Evolutionary conservation across 2,329 filamentous ascomycete species (phyloP).

Genomic region (Hypoxylon rubiginosum): DNA sequence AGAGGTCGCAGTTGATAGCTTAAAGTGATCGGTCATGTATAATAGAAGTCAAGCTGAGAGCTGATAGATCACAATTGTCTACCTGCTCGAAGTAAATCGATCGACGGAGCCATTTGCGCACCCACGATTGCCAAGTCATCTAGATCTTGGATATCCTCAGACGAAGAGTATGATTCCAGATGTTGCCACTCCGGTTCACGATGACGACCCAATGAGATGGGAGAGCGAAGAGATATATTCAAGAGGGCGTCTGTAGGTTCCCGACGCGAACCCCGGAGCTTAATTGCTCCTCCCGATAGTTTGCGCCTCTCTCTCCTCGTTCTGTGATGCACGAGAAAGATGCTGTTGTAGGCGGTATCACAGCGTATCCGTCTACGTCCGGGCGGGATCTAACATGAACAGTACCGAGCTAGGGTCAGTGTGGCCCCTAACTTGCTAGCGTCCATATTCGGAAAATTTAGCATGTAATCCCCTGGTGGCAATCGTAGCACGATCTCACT

Average conservation of each 20-base stretch:
- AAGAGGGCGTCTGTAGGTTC: slow-evolving; percentile 24
- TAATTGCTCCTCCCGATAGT: slow-evolving; percentile 28
- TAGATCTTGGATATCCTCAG: slow-evolving; percentile 20
- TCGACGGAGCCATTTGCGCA: slow-evolving; percentile 12
- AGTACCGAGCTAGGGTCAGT: slow-evolving; percentile 3
- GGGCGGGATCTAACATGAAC: slow-evolving; percentile 23
- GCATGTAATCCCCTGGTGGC: neutral
- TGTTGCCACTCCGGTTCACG: slow-evolving; percentile 14
- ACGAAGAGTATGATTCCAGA: slow-evolving; percentile 3
- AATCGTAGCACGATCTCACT: slow-evolving; percentile 11
- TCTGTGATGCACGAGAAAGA: slow-evolving; percentile 20
- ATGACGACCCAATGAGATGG: slow-evolving; percentile 20
- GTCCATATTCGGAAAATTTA: slow-evolving; percentile 2
- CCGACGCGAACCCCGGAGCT: slow-evolving; percentile 36
- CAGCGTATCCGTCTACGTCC: slow-evolving; percentile 31
- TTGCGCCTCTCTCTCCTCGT: slow-evolving; percentile 18
- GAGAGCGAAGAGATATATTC: slow-evolving; percentile 1
- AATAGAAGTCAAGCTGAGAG: slow-evolving; percentile 17
- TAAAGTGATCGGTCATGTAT: slow-evolving; percentile 1
- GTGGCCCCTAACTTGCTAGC: slow-evolving; percentile 5
- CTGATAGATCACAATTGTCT: slow-evolving; percentile 17
- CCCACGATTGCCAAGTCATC: slow-evolving; percentile 5
- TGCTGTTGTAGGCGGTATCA: slow-evolving; percentile 24
- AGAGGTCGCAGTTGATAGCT: slow-evolving; percentile 16
- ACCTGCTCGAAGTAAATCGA: slow-evolving; percentile 23